Evolutionary conservation across 2,329 filamentous ascomycete genomes (phyloP), one percentile per base, ranked within the genome.

Genomic region (Drechslera avenae): DNA sequence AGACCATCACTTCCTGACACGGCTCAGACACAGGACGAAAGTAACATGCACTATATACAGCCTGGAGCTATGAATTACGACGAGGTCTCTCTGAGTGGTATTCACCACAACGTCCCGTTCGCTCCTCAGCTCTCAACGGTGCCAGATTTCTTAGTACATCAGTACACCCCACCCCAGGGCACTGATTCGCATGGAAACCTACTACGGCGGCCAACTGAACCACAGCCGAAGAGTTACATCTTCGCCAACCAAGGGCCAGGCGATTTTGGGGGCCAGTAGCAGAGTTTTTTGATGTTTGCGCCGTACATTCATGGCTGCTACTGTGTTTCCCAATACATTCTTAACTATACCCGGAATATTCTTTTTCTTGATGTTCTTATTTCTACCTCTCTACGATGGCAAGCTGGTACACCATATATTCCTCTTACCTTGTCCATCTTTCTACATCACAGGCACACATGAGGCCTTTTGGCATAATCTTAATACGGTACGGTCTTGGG

Each of bases 171-270:
- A 17, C 77, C 78, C 16, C 69, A 75, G 13, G 72, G 71, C n/a
- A 55, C 70, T 21, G 76, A 64, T 39, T 44, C 73, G 36, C 59
- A 68, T 39, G 62, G 59, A 39, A 60, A 60, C 10, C 39, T 67
- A 10, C 50, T 66, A 30, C 67, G 66, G n/a, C 63, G 63, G 26
- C 56, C 63, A 18, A 59, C 56, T 7, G 70, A 72, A 46, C 62
- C 66, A n/a, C 62, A 71, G 53, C 59, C 73, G 2, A 79, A 78
- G 64, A 77, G 70, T 50, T 80, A 77, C 57, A 76, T 76, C 13
- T 80, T 80, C 48, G 75, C 76, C 37, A 79, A 79, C 40, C 75
- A 77, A 49, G 74, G 74, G 8, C 76, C 77, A 1, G 68, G 72
- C 52, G 74, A 78, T 56, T 79, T 78, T 57, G 56, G 54, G 13